Base-by-base conservation (phyloP, 139 green algal species). In the Limnomonas spitsbergensis region DNA sequence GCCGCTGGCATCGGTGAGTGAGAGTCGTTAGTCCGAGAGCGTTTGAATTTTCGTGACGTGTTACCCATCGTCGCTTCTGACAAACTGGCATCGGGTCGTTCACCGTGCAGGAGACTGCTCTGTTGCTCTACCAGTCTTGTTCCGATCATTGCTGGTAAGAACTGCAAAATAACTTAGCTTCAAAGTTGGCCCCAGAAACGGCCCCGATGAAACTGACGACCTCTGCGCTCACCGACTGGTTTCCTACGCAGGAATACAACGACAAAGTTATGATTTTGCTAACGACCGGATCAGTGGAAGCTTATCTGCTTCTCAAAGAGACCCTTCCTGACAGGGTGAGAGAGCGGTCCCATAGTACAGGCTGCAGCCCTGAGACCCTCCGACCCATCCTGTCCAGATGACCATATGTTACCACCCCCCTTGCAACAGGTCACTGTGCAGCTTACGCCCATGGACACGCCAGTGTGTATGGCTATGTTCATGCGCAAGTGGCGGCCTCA, bases 201-300 rank as follows among this genome's bases (percentile, higher is more conserved):
- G n/a, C n/a, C n/a, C n/a, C n/a, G n/a, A n/a, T n/a, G n/a, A n/a
- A n/a, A n/a, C n/a, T n/a, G n/a, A n/a, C n/a, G n/a, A n/a, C n/a
- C n/a, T n/a, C n/a, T n/a, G n/a, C n/a, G n/a, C n/a, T n/a, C n/a
- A n/a, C n/a, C n/a, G n/a, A n/a, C n/a, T n/a, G n/a, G n/a, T n/a
- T n/a, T 24, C n/a, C n/a, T n/a, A n/a, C n/a, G n/a, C 85, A 90
- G 80, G 82, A 90, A 66, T 89, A 87, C 78, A 87, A 87, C 39
- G 85, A 87, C 32, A 80, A 84, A 27, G 86, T 90, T 3, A 78
- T 76, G 3, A 53, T 90, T 31, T 61, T 90, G 53, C 42, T 90
- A 0, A 90, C 86, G 0, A 86, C 78, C 0, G 54, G 54, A 0
- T 81, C 70, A 24, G n/a, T 52, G 2, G 76, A 84, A 3, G 72